Conservation (phyloP, 495 filamentous ascomycete genomes). For the Evernia prunastri region DNA sequence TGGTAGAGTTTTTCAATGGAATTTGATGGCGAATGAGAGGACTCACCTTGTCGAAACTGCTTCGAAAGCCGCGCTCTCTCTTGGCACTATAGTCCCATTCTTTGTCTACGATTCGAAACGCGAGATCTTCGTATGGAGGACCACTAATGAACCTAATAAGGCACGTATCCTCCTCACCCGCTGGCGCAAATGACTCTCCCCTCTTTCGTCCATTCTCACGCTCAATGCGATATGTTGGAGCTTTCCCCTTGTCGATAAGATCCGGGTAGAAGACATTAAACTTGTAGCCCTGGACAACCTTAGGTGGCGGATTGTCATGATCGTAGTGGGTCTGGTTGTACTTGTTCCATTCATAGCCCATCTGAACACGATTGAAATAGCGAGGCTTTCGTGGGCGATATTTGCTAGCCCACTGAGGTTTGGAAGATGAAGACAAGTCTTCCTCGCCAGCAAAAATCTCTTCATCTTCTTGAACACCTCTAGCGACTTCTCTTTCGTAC, state of each 20-base stretch:
- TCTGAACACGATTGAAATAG: slow-evolving; percentile 97
- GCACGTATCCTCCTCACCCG: slow-evolving; percentile 97
- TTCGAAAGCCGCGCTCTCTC: slow-evolving; percentile 88
- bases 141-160: slow-evolving; percentile 94
- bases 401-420: slow-evolving; percentile 80
- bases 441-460: slow-evolving; percentile 95
- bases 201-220: slow-evolving; percentile 81
- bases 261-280: slow-evolving; percentile 99
- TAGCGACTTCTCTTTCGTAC: slow-evolving; percentile 89
- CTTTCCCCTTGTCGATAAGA: slow-evolving; percentile 91
- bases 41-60: slow-evolving; percentile 93
- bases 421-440: slow-evolving; percentile 56
- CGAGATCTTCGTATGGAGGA: slow-evolving; percentile 93
- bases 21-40: background rate
- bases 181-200: slow-evolving; percentile 87
- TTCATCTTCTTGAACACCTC: slow-evolving; percentile 86
- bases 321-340: slow-evolving; percentile 99
- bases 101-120: slow-evolving; percentile 95
- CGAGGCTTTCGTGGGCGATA: slow-evolving; percentile 88
- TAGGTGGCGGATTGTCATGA: slow-evolving; percentile 95
- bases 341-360: slow-evolving; percentile 99
- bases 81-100: slow-evolving; percentile 99
- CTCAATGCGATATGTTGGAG: slow-evolving; percentile 91
- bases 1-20: background rate
- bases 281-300: slow-evolving; percentile 97